Base-by-base conservation (phyloP, 495 filamentous ascomycete genomes). In the Trichocladium uniseriatum region DNA sequence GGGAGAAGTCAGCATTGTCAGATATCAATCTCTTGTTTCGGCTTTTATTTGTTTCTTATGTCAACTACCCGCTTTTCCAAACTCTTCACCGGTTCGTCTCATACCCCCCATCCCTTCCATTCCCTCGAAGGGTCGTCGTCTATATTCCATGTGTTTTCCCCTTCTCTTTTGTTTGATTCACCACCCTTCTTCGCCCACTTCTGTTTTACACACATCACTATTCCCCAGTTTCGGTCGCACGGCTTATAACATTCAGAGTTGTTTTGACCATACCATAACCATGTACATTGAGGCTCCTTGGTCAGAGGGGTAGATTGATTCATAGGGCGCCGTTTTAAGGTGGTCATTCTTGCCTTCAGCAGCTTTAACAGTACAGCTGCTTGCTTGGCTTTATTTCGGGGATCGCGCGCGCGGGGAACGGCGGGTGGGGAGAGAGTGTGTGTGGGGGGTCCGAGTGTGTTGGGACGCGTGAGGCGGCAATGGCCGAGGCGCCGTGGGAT, bases 41-140 rank as follows among this genome's bases (percentile, higher is more conserved):
- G 10, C 48, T 38, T 34, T 39, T 49, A 36, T 51, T 38, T 38
- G 59, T 63, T 57, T 61, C 58, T 62, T 55, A 67, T 57, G 46
- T 64, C 43, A 53, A 56, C 56, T 41, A 32, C 31, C 31, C 48
- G 15, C 14, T 22, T 20, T 50, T 44, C 39, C 31, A 43, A 21
- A 22, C 40, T 43, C 45, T 18, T 32, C 40, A 36, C 48, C 24
- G 27, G 37, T 37, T 47, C 11, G 2, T 37, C 16, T 38, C 37
- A 38, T 38, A 43, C 21, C 40, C 40, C 40, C 15, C 27, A 13
- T 28, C 5, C 21, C 27, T 29, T 14, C 21, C 14, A 15, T 15
- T 29, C 27, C 27, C 40, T 47, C 21, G 14, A 38, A 24, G 45
- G 44, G 45, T n/a, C 32, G 45, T 47, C 29, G 35, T 20, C 5